phyloP scores from a whole-genome alignment of 2,329 filamentous ascomycete genomes.

The Fusarium paranaense region DNA sequence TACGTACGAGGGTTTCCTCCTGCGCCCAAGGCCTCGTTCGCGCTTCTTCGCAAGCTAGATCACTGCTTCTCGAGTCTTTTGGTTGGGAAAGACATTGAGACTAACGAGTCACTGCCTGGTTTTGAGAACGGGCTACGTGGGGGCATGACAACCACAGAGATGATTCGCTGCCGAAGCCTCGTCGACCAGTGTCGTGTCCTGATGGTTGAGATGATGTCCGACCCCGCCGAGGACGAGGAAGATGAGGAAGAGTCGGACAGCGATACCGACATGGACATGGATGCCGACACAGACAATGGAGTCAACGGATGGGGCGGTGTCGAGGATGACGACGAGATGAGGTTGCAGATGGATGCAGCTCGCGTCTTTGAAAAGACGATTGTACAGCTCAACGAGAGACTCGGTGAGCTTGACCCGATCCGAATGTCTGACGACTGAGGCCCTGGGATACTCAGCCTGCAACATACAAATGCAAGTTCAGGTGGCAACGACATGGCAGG shows the following conservation, averaged over 20 bases:
- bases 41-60: constrained; percentile 81
- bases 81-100: constrained; percentile 73
- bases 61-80: constrained; percentile 84
- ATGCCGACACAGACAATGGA: constrained; percentile 42
- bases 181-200: constrained; percentile 80
- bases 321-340: constrained; percentile 59
- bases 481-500: neutral
- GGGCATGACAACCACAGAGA: constrained; percentile 83
- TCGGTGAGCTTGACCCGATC: constrained; percentile 54
- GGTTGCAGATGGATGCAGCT: constrained; percentile 76
- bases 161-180: constrained; percentile 85
- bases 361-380: constrained; percentile 85
- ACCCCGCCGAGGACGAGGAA: constrained; percentile 54
- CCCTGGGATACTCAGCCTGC: neutral
- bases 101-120: constrained; percentile 74
- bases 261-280: constrained; percentile 17
- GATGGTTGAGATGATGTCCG: constrained; percentile 75
- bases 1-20: constrained; percentile 78
- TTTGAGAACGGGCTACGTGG: constrained; percentile 71
- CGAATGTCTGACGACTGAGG: constrained; percentile 38
- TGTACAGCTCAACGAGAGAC: constrained; percentile 75
- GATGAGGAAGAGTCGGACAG: constrained; percentile 39
- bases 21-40: constrained; percentile 73
- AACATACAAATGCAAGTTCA: neutral
- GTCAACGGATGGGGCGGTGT: constrained; percentile 47